Base-by-base conservation (phyloP, 305 asterid genomes). In the Fraxinus floribunda region DNA sequence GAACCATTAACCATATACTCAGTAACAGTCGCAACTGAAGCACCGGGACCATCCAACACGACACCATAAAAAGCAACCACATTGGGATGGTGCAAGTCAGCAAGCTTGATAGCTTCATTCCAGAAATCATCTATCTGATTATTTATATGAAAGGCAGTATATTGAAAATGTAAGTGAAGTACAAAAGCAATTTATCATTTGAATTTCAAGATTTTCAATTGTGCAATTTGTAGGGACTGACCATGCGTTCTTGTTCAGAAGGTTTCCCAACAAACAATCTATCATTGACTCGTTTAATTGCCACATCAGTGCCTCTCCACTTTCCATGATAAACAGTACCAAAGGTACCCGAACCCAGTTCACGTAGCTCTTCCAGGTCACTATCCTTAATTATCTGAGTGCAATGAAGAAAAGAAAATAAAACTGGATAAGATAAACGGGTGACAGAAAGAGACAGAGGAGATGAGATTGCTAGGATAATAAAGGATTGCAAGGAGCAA, bases 281-380 rank as follows among this genome's bases (percentile, higher is more conserved):
- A 52, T 94, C 94, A 71, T 91, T 94, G 38, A 96, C 93, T 81
- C 98, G 93, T 84, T 96, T 96, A 84, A 94, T 93, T 62, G 99
- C 99, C 49, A 96, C 98, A 82, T 96, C 99, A 0, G 98, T 91
- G 64, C 99, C 99, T 85, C 98, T 94, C 99, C 98, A 96, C 90
- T 94, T 96, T 75, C 99, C 99, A 89, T 96, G 98, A 89, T 93
- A 96, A 86, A 96, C 99, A 7, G 99, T 96, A 78, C 99, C 99
- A 85, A 94, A 96, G 49, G 99, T 96, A 80, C 99, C 99, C 32
- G 99, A 94, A 81, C 99, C 99, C 86, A 96, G 85, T 87, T 96
- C 99, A 72, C 90, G 90, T 62, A 94, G 88, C 92, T 96, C 99
- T 89, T 96, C 99, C 90, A 96, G 92, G 86, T 96, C 98, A 49